Base-by-base conservation (phyloP, 805 yeast genomes). In the Candida chauliodis region DNA sequence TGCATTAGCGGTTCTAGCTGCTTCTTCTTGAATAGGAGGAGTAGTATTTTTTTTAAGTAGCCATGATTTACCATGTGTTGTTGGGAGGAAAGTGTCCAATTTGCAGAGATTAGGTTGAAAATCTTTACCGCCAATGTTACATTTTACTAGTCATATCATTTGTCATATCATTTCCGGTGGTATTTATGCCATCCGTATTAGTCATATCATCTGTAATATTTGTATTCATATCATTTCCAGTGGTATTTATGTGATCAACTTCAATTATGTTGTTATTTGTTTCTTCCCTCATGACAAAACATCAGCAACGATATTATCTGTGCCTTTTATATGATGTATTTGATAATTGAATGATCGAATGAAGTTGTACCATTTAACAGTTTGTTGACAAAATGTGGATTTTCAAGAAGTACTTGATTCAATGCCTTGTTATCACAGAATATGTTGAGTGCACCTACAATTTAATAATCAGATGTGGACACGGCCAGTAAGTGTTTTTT, bases 381-480 rank as follows among this genome's bases (percentile, higher is more conserved):
- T 10, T 10, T 21, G 10, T 21, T 21, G 9, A 21, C 24, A 21
- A 21, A 21, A 21, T 21, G 24, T n/a, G 29, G n/a, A 19, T 31
- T 31, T 11, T 17, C 16, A 9, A 31, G 4, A 8, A 25, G 24
- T 14, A 19, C 34, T 18, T 17, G 16, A 9, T n/a, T 21, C 24
- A 33, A 23, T n/a, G 36, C 28, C 11, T 23, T 22, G 15, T 33
- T 33, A 24, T 33, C 36, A 16, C 36, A 33, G 20, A 33, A 33
- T 14, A 33, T 21, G 15, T 33, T 7, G 6, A 33, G 22, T n/a
- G 24, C 18, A 15, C 22, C 36, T 34, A 34, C 13, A 17, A 25
- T 11, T 25, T 14, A 4, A n/a, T 19, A 16, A 10, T 9, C 25
- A 21, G 23, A 24, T 26, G 18, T n/a, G n/a, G n/a, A n/a, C n/a